Base-by-base conservation (phyloP, 75 land plant species). In the Sequoia sempervirens region DNA sequence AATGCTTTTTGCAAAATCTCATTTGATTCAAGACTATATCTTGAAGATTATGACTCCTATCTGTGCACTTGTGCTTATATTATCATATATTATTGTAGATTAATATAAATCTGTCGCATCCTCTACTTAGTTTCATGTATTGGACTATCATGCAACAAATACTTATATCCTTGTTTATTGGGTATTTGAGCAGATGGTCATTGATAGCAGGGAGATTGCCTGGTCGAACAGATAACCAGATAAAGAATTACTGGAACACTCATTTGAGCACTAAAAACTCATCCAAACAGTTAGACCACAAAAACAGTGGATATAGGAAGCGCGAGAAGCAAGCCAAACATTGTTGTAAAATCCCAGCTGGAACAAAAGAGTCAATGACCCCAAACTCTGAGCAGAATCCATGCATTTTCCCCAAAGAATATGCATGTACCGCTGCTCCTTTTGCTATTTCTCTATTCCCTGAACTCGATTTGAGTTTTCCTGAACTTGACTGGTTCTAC, bases 211-310 rank as follows among this genome's bases (percentile, higher is more conserved):
- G 73, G 36, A 70, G 73, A 32, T 70, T 70, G 13, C 73, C 73
- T 32, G 73, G 73, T 70, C 32, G 73, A 32, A 70, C 73, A 32
- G 73, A 70, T 70, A 70, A 30, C 37, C 73, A 70, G 73, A 70
- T 70, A 70, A 70, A 70, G 73, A 70, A 70, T 32, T 70, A 70
- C 36, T 70, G 73, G 73, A 70, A 70, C 36, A 70, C 73, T 70
- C 73, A 70, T 70, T 32, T 70, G 73, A 70, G 73, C 73, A 70
- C 15, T 1, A 70, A 70, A 32, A 70, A 3, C 2, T 32, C 73
- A 32, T 30, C 14, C 36, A 30, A 70, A 70, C 36, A 70, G 15
- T 3, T 70, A 3, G 32, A 30, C 1, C 32, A 12, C 11, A 10
- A 70, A 10, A 70, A 2, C 36, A 32, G 73, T 23, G 73, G 32